Evolutionary conservation across 176 grass and related monocot species (phyloP), one percentile per base, ranked within the genome.

Genomic region (Aegilops longissima): DNA sequence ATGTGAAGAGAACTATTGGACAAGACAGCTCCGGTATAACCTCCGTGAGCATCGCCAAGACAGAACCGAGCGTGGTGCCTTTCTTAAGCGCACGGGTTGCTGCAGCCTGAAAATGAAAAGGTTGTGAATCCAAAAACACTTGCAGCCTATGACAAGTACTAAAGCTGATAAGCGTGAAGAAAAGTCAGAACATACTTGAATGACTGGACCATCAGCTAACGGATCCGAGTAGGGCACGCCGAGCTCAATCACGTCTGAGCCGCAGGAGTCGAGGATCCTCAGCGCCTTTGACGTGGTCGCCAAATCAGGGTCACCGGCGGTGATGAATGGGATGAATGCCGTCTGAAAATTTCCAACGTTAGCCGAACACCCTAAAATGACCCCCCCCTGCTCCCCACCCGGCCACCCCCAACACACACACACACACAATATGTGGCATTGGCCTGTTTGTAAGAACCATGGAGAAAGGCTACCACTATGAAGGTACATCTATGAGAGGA

Each of bases 311-410:
- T 99, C 97, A 8, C 97, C 94, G 18, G 97, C 94, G 0, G 90
- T 96, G 70, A 99, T 96, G 85, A 99, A 99, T 1, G 97, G 94
- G 73, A 99, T 91, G 77, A 99, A 83, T 3, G 94, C 96, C 45
- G 87, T 91, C 96, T 98, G 85, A 61, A 89, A 66, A 34, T 4
- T 25, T 1, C 0, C 0, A 72, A 12, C 9, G 69, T 72, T 12
- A 72, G 9, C 38, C 20, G 12, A 40, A 40, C 10, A 29, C 0
- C 62, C 23, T 65, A 12, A 29, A 64, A 64, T 64, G 23, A n/a
- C n/a, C n/a, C n/a, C n/a, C n/a, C n/a, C n/a, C n/a, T n/a, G n/a
- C n/a, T n/a, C n/a, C n/a, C n/a, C n/a, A n/a, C n/a, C n/a, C n/a
- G n/a, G n/a, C n/a, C n/a, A n/a, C n/a, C n/a, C n/a, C n/a, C n/a